A percentile compares a stretch with the other conserved stretches of the same genome.
phyloP scores from a whole-genome alignment of 2,329 filamentous ascomycete genomes.

The Chaetomium strumarium region DNA sequence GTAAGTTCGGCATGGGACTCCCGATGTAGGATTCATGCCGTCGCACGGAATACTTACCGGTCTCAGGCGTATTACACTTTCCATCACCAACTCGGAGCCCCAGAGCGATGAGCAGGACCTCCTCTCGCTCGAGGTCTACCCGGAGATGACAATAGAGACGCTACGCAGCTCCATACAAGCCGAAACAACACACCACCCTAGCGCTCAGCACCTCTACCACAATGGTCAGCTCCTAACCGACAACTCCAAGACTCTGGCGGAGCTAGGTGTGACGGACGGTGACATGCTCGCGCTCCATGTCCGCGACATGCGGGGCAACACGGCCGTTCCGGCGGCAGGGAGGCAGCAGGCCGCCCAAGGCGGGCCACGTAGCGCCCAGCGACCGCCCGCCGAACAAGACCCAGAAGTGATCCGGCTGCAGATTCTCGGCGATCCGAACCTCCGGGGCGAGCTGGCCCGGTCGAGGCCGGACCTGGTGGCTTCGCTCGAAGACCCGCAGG shows the following conservation, averaged over 20 bases:
- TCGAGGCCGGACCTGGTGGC: conserved; percentile 72
- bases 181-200: conserved; percentile 68
- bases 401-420: conserved; percentile 78
- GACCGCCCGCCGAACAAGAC: conserved; percentile 46
- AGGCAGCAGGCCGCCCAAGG: conserved; percentile 27
- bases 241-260: conserved; percentile 72
- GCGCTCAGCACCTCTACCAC: conserved; percentile 79
- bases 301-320: conserved; percentile 49
- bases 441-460: conserved; percentile 64
- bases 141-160: conserved; percentile 75
- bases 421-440: conserved; percentile 69
- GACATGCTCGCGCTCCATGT: conserved; percentile 92
- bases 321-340: conserved; percentile 29
- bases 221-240: conserved; percentile 77
- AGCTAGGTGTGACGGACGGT: conserved; percentile 75
- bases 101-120: conserved; percentile 61
- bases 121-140: conserved; percentile 73
- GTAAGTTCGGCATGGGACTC: not conserved
- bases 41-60: not conserved
- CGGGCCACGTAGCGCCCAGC: conserved; percentile 22
- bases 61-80: conserved; percentile 80
- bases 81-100: conserved; percentile 68
- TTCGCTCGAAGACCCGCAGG: conserved; percentile 66
- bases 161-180: conserved; percentile 84
- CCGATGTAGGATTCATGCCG: not conserved